Base-by-base conservation (phyloP, 2,329 filamentous ascomycete species). In the Hypoxylon sp. region DNA sequence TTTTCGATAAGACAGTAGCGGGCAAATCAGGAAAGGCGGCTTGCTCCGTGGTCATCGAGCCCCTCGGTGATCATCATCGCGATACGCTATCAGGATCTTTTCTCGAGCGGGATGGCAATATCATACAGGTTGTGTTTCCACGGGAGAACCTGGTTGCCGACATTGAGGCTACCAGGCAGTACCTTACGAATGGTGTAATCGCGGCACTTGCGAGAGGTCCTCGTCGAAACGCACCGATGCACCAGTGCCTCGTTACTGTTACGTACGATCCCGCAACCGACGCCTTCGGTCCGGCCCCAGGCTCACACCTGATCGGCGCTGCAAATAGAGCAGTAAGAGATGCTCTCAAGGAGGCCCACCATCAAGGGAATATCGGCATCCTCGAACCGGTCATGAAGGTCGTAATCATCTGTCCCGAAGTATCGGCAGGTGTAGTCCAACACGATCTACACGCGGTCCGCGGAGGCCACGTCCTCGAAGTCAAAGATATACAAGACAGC, bases 371-470 rank as follows among this genome's bases (percentile, higher is more conserved):
- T 2, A 87, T 93, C 0, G 86, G 87, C 1, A 83, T 99, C 42
- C 91, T 98, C 82, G 96, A 99, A 77, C 96, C 96, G 1, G 92
- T 99, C 60, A 98, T 98, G 93, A 90, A 91, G 67, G 93, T 93
- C 4, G 89, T 91, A 57, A 97, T 99, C 76, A 90, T 89, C 72
- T 93, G 96, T 54, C 93, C 96, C 56, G 95, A 98, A 80, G 86
- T 87, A 5, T 90, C 88, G 6, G 90, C 97, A 1, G 94, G 94
- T 3, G 87, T 88, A 3, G 92, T 99, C 8, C 90, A 95, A 17
- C 92, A 94, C 69, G 93, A 97, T 75, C 87, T 97, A 39, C 91
- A 89, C 1, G 90, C 92, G 1, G 88, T 89, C 0, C 87, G 93
- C 0, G 93, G 93, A 21, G 93, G 93, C 0, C 89, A 91, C 48